phyloP scores from a whole-genome alignment of 768 basidiomycete genomes.

The Cyclocybe aegerita region DNA sequence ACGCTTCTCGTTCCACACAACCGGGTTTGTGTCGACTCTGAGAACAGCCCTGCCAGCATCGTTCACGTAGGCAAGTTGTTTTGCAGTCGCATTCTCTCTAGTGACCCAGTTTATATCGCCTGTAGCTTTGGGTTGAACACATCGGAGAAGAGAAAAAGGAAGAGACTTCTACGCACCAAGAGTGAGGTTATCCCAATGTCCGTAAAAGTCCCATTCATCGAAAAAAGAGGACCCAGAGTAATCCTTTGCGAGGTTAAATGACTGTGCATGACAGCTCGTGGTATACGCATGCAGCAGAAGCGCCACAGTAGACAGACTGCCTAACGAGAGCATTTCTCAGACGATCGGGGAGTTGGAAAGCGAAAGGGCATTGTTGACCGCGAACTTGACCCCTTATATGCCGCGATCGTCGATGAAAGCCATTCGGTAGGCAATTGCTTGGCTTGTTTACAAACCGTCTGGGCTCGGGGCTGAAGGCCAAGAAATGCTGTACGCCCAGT shows the following conservation, averaged over 20 bases:
- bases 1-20: slow-evolving; percentile 47
- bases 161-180: slow-evolving; percentile 20
- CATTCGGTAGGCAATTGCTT: too few species aligned
- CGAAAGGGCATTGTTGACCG: too few species aligned
- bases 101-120: slow-evolving; percentile 55
- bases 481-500: too few species aligned
- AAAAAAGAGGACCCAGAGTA: slow-evolving; percentile 22
- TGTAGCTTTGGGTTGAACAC: slow-evolving; percentile 19
- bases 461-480: too few species aligned
- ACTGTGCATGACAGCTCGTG: neutral
- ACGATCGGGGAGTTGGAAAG: too few species aligned
- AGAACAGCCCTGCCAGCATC: slow-evolving; percentile 60
- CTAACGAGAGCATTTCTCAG: neutral
- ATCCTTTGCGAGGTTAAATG: slow-evolving; percentile 18
- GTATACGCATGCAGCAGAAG: too few species aligned
- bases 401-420: too few species aligned
- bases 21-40: slow-evolving; percentile 62
- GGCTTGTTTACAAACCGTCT: too few species aligned
- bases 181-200: slow-evolving; percentile 44
- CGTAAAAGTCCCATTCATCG: slow-evolving; percentile 33
- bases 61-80: slow-evolving; percentile 56
- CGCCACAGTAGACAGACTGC: too few species aligned
- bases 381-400: too few species aligned
- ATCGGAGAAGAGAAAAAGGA: neutral
- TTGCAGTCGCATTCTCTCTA: slow-evolving; percentile 30